phyloP scores from a whole-genome alignment of 257 asterid species.

The Thymus mandschuricus region DNA sequence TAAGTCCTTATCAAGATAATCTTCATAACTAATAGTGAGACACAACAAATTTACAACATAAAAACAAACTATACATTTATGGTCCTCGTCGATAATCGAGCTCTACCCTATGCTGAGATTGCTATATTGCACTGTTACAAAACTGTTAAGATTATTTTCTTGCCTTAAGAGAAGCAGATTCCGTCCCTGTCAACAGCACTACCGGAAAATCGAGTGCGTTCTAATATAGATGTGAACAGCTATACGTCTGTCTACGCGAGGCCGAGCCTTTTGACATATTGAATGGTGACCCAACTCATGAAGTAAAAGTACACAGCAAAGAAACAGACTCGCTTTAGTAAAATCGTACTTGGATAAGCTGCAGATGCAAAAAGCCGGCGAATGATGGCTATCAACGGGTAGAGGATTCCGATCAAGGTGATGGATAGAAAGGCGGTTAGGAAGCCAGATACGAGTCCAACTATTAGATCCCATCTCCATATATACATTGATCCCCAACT shows the following conservation, averaged over 20 bases:
- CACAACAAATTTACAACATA: conserved; percentile 35
- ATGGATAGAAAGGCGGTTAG: conserved; percentile 57
- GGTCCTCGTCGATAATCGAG: conserved; percentile 17
- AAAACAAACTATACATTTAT: conserved; percentile 29
- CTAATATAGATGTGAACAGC: conserved; percentile 21
- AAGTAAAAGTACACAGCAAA: conserved; percentile 69
- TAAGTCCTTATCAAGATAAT: neutral
- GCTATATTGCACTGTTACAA: conserved; percentile 34
- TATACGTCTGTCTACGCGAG: conserved; percentile 45
- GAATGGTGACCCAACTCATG: conserved; percentile 80
- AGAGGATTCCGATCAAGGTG: conserved; percentile 46
- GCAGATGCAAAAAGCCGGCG: conserved; percentile 36
- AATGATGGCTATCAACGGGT: conserved; percentile 41
- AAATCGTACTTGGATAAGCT: conserved; percentile 35
- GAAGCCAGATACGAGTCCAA: conserved; percentile 66
- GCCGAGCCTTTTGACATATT: conserved; percentile 65
- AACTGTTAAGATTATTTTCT: conserved; percentile 40
- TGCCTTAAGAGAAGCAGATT: conserved; percentile 20
- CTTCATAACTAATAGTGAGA: neutral
- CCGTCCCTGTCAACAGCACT: conserved; percentile 35
- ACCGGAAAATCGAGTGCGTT: conserved; percentile 42
- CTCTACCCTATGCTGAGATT: conserved; percentile 25
- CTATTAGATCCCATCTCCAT: conserved; percentile 80
- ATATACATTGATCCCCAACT: conserved; percentile 38
- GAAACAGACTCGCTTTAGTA: conserved; percentile 64